A percentile compares a stretch with the other conserved stretches of the same genome.
Conservation (phyloP, 371 early-diverging fungal genomes). For the Actinomucor elegans region DNA sequence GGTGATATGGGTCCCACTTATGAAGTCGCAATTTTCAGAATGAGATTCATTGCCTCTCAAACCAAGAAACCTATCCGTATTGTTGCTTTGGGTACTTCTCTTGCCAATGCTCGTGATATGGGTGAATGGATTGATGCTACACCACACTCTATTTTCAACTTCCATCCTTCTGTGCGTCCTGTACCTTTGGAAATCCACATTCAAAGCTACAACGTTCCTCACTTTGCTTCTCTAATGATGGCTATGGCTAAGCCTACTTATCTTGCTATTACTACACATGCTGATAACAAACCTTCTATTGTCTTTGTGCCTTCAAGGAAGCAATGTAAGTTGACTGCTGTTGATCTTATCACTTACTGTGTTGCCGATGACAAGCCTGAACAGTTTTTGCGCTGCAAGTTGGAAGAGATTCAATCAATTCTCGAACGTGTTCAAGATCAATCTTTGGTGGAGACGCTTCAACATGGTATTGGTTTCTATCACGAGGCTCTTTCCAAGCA, state of each 20-base stretch:
- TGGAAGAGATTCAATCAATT: constrained; percentile 63
- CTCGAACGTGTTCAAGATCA: constrained; percentile 72
- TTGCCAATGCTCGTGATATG: constrained; percentile 95
- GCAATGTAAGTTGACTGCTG: constrained; percentile 87
- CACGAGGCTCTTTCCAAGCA: constrained; percentile 82
- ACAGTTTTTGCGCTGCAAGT: constrained; percentile 71
- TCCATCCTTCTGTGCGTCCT: constrained; percentile 91
- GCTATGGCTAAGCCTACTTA: constrained; percentile 93
- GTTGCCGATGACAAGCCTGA: constrained; percentile 70
- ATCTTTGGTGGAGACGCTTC: constrained; percentile 69
- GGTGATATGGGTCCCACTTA: constrained; percentile 84
- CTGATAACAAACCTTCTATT: constrained; percentile 67
- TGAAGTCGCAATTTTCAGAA: constrained; percentile 90
- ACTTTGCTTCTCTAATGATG: constrained; percentile 92
- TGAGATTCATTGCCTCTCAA: constrained; percentile 90
- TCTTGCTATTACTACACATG: constrained; percentile 70
- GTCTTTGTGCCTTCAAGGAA: constrained; percentile 94
- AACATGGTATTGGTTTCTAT: constrained; percentile 87
- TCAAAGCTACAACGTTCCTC: constrained; percentile 86
- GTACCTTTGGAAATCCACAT: constrained; percentile 94
- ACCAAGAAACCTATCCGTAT: constrained; percentile 83
- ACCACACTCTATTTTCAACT: constrained; percentile 81
- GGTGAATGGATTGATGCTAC: constrained; percentile 96
- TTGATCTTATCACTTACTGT: constrained; percentile 78
- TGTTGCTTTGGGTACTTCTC: constrained; percentile 83